Evolutionary conservation across 164 flowering plant genomes (phyloP).

Genomic region (Tetrastigma voinierianum): DNA sequence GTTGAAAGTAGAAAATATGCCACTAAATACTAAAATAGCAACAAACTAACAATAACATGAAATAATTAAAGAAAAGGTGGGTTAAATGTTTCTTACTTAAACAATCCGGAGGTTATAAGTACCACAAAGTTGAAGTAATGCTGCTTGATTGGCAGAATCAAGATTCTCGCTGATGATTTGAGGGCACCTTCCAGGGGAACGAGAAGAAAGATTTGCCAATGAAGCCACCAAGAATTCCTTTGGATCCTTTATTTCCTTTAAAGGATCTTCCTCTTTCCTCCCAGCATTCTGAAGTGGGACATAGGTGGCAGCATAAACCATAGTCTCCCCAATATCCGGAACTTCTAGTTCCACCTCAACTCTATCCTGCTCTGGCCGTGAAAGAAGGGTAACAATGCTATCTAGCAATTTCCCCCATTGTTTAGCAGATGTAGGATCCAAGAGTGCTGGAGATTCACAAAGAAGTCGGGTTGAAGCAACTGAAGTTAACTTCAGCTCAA

Average conservation of each 20-base stretch:
- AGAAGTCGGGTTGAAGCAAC: slow-evolving; percentile 83
- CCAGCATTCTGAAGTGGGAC: slow-evolving; percentile 85
- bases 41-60: neutral
- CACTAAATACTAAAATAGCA: neutral
- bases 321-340: slow-evolving; percentile 80
- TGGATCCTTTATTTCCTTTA: slow-evolving; percentile 71
- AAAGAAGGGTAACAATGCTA: slow-evolving; percentile 77
- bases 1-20: neutral
- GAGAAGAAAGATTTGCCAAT: slow-evolving; percentile 60
- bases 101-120: slow-evolving; percentile 44
- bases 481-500: slow-evolving; percentile 76
- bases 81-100: slow-evolving; percentile 34
- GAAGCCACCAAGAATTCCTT: slow-evolving; percentile 70
- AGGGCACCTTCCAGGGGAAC: slow-evolving; percentile 69
- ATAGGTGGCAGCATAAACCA: slow-evolving; percentile 73
- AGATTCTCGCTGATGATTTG: slow-evolving; percentile 56
- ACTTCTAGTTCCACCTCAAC: slow-evolving; percentile 80
- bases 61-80: neutral
- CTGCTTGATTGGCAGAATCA: slow-evolving; percentile 67
- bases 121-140: slow-evolving; percentile 70
- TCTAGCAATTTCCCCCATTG: slow-evolving; percentile 88
- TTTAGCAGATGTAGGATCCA: slow-evolving; percentile 51
- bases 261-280: slow-evolving; percentile 86
- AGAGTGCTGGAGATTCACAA: slow-evolving; percentile 69
- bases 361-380: slow-evolving; percentile 83